These are phyloP conservation scores for Tetrapyrgos nigripes DNA, from an alignment of 1,284 basidiomycete species.

Conservation along the genomic window DNA sequence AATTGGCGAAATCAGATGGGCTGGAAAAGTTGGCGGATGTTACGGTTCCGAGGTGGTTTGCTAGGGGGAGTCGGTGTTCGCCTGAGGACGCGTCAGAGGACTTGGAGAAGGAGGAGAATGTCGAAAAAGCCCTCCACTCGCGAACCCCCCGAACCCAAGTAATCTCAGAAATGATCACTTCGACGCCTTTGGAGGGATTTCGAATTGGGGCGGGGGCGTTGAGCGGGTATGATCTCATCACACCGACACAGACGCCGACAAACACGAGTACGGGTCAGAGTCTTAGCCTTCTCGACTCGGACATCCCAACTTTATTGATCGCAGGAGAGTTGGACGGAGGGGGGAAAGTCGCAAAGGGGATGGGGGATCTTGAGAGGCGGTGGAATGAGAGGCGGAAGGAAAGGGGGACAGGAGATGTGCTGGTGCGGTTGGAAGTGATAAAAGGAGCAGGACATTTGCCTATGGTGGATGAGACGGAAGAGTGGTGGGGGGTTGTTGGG, in stretches of 20 bases:
- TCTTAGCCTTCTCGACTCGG: slow-evolving; percentile 30
- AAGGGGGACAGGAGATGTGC: slow-evolving; percentile 13
- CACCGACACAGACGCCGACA: slow-evolving; percentile 14
- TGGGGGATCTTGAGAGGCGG: slow-evolving; percentile 37
- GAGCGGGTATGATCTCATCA: slow-evolving; percentile 47
- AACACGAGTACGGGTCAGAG: slow-evolving; percentile 10
- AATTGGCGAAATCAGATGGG: slow-evolving; percentile 35
- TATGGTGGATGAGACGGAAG: slow-evolving; percentile 53
- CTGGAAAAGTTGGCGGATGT: slow-evolving; percentile 45
- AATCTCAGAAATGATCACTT: slow-evolving; percentile 42
- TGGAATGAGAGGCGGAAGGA: slow-evolving; percentile 39
- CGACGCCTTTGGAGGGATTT: slow-evolving; percentile 49
- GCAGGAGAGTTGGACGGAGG: slow-evolving; percentile 54
- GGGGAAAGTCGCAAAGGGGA: slow-evolving; percentile 46
- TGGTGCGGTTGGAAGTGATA: slow-evolving; percentile 41
- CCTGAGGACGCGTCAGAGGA: not conserved
- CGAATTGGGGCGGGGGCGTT: slow-evolving; percentile 50
- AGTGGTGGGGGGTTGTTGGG: slow-evolving; percentile 40
- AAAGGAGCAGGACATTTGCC: slow-evolving; percentile 52
- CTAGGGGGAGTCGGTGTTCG: slow-evolving; percentile 21
- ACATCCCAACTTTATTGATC: slow-evolving; percentile 43
- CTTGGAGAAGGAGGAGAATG: not conserved
- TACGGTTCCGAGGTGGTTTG: slow-evolving; percentile 53
- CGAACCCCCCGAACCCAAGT: slow-evolving; percentile 28
- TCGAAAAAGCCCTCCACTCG: slow-evolving; percentile 1